Evolutionary conservation across 176 grass and related monocot species (phyloP).

Genomic region (Oryza meridionalis): DNA sequence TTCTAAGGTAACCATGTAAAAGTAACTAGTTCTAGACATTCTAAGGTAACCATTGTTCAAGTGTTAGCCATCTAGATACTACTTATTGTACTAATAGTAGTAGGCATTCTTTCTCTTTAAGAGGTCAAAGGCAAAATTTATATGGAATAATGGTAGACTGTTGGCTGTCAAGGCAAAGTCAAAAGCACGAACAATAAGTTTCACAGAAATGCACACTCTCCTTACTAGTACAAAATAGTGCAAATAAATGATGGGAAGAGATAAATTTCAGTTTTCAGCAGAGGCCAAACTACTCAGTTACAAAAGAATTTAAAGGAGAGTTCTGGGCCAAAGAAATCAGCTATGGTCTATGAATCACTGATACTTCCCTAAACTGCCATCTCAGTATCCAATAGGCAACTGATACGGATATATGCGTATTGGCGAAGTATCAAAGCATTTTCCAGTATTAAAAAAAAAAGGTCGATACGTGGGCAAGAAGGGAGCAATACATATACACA

Average conservation of each 20-base stretch:
- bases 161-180: not conserved
- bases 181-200: not conserved
- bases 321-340: constrained; percentile 2
- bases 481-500: too few species aligned
- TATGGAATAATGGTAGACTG: not conserved
- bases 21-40: not conserved
- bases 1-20: constrained; percentile 8
- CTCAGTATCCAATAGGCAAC: not conserved
- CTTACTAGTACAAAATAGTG: not conserved
- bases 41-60: not conserved
- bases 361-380: not conserved
- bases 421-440: not conserved
- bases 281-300: not conserved
- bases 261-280: not conserved
- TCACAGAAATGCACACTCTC: not conserved
- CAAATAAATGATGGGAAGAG: not conserved
- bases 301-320: not conserved
- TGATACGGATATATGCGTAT: not conserved
- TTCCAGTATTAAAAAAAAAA: not conserved
- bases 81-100: not conserved
- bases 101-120: not conserved
- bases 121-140: constrained; percentile 5
- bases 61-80: constrained; percentile 15
- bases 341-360: constrained; percentile 13
- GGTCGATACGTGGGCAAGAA: not conserved